Evolutionary conservation across 768 basidiomycete genomes (phyloP), one percentile per base, ranked within the genome.

Genomic region (Cystobasidium ongulense): DNA sequence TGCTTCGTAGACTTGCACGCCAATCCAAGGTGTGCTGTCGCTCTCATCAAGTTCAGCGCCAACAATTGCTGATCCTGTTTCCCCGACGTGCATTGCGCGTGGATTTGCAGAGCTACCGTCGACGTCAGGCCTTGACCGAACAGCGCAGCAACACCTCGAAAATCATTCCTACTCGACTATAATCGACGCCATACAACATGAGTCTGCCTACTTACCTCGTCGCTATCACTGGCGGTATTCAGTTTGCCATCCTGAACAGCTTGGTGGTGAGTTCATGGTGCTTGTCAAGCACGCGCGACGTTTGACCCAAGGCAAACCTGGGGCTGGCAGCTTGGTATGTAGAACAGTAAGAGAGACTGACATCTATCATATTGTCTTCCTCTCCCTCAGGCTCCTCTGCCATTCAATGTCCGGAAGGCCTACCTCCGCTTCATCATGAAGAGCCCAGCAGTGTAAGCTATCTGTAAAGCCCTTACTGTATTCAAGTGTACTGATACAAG

Each of bases 371-470:
- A 4, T 13, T 25, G 11, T 36, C 31, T 36, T 43, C 13, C 7
- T 38, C 39, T 46, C 7, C n/a, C n/a, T n/a, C 27, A 71, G 68
- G 54, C 68, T 21, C 68, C 68, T n/a, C 68, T 71, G 18, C 68
- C 68, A 8, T 71, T 71, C 68, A 59, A 59, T 11, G 53, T 59
- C 21, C 23, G 68, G 18, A 71, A 71, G 38, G 21, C 13, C 21
- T 71, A 71, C 68, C 50, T 71, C 50, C 50, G 68, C 13, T 71
- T 71, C 54, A 46, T 71, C 25, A 71, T 71, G 68, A 59, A 25
- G 33, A 71, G 54, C 31, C 25, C 25, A 46, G 23, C 41, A 25
- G 63, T 64, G 63, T 64, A 25, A 38, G 63, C 36, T 46, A 27
- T 38, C 36, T 46, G 11, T 41, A 17, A 63, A 39, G n/a, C n/a